These are phyloP conservation scores for Apiospora kogelbergensis DNA, from an alignment of 2,329 filamentous ascomycete genomes.

Conservation along the genomic window DNA sequence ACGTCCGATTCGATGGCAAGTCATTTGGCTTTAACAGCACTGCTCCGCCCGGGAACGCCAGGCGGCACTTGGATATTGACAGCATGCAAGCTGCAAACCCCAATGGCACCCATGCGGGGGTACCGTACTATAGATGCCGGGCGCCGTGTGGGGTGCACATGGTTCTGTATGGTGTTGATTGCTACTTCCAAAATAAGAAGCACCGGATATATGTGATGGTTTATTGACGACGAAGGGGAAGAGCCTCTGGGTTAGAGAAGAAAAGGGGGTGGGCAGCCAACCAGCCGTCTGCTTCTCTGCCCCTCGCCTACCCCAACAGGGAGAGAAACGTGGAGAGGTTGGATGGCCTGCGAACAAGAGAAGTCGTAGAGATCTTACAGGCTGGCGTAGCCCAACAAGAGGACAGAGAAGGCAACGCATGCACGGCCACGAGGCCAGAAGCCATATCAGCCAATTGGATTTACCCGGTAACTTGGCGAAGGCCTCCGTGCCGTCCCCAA, in stretches of 20 bases:
- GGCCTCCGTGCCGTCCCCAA: constrained; percentile 10
- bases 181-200: background rate
- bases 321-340: background rate
- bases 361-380: background rate
- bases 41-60: background rate
- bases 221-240: background rate
- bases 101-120: background rate
- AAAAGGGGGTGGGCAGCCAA: background rate
- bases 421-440: background rate
- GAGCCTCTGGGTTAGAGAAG: background rate
- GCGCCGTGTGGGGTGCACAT: background rate
- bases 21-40: background rate
- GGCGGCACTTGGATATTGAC: background rate
- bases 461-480: constrained; percentile 7
- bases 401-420: background rate
- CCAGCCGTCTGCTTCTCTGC: background rate
- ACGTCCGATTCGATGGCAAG: background rate
- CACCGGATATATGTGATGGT: background rate
- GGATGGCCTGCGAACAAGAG: background rate
- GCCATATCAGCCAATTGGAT: constrained; percentile 6
- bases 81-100: background rate
- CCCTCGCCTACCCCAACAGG: background rate
- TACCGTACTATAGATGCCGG: background rate
- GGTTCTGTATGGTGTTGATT: background rate
- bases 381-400: background rate